phyloP scores from a whole-genome alignment of 2,329 filamentous ascomycete genomes.

The Botrytis squamosa region DNA sequence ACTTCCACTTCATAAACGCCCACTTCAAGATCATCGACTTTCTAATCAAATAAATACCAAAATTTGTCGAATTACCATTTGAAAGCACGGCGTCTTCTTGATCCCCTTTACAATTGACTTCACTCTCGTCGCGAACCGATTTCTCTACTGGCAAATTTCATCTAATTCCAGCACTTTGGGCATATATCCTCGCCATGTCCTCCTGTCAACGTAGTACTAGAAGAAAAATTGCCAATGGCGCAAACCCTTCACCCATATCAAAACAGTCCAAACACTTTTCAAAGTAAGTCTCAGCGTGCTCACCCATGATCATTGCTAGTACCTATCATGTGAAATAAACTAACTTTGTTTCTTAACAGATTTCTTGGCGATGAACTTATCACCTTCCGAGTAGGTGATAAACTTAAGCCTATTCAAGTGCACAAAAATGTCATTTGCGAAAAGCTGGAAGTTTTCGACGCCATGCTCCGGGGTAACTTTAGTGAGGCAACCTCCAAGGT shows the following conservation, averaged over 20 bases:
- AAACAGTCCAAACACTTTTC: not conserved
- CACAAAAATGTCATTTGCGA: slow-evolving; percentile 24
- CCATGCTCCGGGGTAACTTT: slow-evolving; percentile 21
- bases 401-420: not conserved
- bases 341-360: not conserved
- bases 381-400: not conserved
- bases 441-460: slow-evolving; percentile 20
- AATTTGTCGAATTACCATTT: no score
- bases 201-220: not conserved
- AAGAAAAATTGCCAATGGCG: not conserved
- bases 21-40: not conserved
- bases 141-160: not conserved
- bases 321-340: not conserved
- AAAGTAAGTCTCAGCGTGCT: not conserved
- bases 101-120: not conserved
- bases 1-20: not conserved
- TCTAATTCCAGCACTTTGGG: no score
- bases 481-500: slow-evolving; percentile 17
- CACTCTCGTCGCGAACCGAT: not conserved
- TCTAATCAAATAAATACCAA: not conserved
- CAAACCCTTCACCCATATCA: not conserved
- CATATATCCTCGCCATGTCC: not conserved
- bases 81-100: not conserved
- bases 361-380: not conserved
- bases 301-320: not conserved